Conservation (phyloP, 345 rosid species). For the Theobroma cacao region DNA sequence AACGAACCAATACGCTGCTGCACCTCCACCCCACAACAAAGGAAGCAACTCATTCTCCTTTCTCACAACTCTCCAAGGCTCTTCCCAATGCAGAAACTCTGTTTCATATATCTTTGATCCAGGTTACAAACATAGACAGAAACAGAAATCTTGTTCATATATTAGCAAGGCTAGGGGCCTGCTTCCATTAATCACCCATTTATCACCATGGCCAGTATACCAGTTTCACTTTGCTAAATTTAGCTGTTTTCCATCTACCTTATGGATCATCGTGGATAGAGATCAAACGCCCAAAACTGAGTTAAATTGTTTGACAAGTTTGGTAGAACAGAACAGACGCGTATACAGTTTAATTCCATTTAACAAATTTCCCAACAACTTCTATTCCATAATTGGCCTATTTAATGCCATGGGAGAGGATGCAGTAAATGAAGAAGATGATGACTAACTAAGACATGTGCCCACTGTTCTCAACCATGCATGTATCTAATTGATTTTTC, state of each 20-base stretch:
- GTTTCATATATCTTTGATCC: too few relatives aligned
- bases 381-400: not conserved
- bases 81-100: not conserved
- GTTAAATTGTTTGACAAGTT: not conserved
- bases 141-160: not conserved
- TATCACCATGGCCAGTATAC: not conserved
- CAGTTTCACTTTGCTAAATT: constrained; percentile 6
- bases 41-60: constrained; percentile 14
- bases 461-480: too few relatives aligned
- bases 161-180: not conserved
- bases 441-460: not conserved
- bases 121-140: not conserved
- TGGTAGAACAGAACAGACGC: constrained; percentile 2
- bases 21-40: constrained; percentile 3
- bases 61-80: not conserved
- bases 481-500: too few relatives aligned
- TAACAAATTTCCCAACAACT: not conserved
- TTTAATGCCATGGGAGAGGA: not conserved
- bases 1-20: not conserved
- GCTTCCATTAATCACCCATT: not conserved
- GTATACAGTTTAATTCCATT: not conserved
- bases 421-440: not conserved
- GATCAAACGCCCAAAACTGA: not conserved
- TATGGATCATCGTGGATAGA: not conserved
- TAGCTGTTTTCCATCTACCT: not conserved